These are phyloP conservation scores for Sisymbrium altissimum DNA, from an alignment of 345 rosid genomes.

Conservation along the genomic window DNA sequence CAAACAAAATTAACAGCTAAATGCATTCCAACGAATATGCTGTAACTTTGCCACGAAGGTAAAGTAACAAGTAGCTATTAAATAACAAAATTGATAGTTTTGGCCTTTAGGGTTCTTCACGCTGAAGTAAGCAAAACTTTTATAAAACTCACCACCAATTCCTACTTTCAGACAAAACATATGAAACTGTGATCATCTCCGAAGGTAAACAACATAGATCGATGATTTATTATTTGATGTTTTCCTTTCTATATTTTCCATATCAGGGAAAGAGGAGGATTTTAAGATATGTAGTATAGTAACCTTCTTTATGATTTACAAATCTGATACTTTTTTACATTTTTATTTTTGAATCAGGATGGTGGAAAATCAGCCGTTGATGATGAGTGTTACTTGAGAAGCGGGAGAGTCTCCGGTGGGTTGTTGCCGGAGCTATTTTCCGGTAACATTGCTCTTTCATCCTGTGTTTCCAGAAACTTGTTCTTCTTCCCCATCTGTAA, in stretches of 20 bases:
- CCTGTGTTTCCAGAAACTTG: background rate
- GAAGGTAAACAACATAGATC: background rate
- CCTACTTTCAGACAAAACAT: background rate
- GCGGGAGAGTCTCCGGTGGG: background rate
- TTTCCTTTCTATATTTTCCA: background rate
- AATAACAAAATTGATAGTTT: background rate
- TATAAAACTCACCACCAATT: background rate
- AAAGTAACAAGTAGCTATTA: background rate
- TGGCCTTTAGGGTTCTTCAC: background rate
- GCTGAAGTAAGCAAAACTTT: background rate
- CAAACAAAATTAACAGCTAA: background rate
- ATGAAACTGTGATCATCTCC: background rate
- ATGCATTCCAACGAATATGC: background rate
- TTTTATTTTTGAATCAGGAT: background rate
- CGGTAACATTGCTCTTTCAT: background rate
- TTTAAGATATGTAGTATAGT: too few relatives aligned
- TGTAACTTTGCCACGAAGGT: background rate
- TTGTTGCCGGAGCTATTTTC: background rate
- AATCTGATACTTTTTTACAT: too few relatives aligned
- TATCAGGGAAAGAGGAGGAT: background rate
- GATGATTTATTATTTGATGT: background rate
- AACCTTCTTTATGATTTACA: too few relatives aligned
- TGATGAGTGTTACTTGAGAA: background rate
- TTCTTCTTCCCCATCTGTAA: conserved; percentile 16
- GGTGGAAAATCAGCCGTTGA: background rate